Evolutionary conservation across 129 eudicot genomes (phyloP), one percentile per base, ranked within the genome.

Genomic region (Artemisia annua): DNA sequence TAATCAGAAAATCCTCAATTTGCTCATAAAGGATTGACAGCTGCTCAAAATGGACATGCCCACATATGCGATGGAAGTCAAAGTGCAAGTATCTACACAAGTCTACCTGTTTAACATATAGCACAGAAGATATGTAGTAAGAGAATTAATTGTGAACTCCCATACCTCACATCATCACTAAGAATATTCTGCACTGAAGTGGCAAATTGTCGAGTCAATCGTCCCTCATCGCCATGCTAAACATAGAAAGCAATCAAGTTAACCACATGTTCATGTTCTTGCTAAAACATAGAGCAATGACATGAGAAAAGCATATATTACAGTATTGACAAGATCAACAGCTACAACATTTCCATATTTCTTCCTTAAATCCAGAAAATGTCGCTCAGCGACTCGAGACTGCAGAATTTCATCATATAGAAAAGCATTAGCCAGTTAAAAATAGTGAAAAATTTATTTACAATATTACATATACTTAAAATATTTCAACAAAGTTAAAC

Each of bases 291-390:
- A 8, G 46, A 39, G 18, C 63, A 64, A 15, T 24, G 53, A 63
- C 32, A 75, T 65, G 11, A 39, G 46, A 39, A 39, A 39, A 30
- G 54, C 16, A 24, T 44, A 59, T 19, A 3, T 79, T 39, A 94
- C 99, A 96, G 70, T 86, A 82, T 94, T 94, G 71, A 94, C 89
- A 79, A 94, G 99, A 85, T 94, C 92, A 77, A 86, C 92, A 55
- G 89, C 91, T 73, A 90, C 7, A 60, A 90, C 99, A 83, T 91
- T 85, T 83, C 99, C 99, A 60, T 94, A 94, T 75, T 89, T 94
- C 82, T 90, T 94, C 81, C 89, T 83, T 52, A 94, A 70, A 85
- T 94, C 99, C 83, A 86, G 74, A 77, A 90, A 86, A 84, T 94
- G 99, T 60, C 96, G 74, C 78, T 94, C 99, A 63, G 74, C 91